Evolutionary conservation across 2,329 filamentous ascomycete genomes (phyloP), one percentile per base, ranked within the genome.

Genomic region (Phoma sp.): DNA sequence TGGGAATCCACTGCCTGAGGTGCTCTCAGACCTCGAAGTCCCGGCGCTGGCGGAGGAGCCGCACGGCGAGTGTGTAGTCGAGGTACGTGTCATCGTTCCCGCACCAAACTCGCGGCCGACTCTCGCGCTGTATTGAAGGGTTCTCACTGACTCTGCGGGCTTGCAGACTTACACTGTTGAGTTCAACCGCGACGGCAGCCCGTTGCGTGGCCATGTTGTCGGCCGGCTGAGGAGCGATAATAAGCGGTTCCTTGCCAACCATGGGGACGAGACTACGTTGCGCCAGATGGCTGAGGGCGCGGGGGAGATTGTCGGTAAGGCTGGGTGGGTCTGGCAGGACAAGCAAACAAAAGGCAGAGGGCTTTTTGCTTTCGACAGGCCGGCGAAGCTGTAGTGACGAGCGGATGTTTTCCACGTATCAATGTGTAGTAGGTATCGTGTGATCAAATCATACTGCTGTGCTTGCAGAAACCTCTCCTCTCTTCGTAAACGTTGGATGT

Each of bases 111-210:
- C n/a, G n/a, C n/a, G n/a, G n/a, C n/a, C n/a, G n/a, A n/a, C n/a
- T n/a, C n/a, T n/a, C n/a, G n/a, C n/a, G n/a, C n/a, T n/a, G 72
- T 41, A 29, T 25, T 40, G 14, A 18, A 33, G 5, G 18, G 18
- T 18, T 8, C 10, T 10, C 32, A 37, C 58, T 63, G 39, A 60
- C 36, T 0, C 25, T 24, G 7, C 18, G 18, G 18, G 18, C 9
- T 29, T 11, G 29, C 32, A 86, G 81, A 86, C 84, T 8, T 87
- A 86, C 50, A 87, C 84, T 0, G 81, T 86, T 1, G 80, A 85
- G 45, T 87, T 81, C 62, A 71, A 74, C 24, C 77, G 84, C 3
- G 76, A 82, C 49, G 82, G 82, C 3, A 74, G 64, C 0, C 83
- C 84, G 0, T 49, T 70, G 11, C 66, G 68, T 27, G 84, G 79